A percentile compares a stretch with the other conserved stretches of the same genome.
phyloP scores from a whole-genome alignment of 148 eudicot genomes.

The Drosera capensis region DNA sequence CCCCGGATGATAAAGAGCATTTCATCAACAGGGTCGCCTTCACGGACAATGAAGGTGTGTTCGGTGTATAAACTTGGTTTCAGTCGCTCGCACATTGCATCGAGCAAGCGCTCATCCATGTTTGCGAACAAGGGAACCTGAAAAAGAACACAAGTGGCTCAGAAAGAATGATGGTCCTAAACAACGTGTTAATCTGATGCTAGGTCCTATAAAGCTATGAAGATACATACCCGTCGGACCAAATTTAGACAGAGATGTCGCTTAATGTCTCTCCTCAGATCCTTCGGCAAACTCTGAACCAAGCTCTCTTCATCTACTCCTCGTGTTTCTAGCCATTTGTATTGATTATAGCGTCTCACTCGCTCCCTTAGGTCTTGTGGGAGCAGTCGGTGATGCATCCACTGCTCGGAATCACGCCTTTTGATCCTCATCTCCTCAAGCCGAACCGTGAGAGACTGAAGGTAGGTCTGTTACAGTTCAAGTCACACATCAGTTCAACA shows the following conservation, averaged over 20 bases:
- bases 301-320: constrained; percentile 30
- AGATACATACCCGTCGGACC: constrained; percentile 21
- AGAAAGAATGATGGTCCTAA: not conserved
- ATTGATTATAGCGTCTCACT: constrained; percentile 26
- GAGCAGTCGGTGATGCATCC: constrained; percentile 33
- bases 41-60: constrained; percentile 17
- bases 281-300: constrained; percentile 22
- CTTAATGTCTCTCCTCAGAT: constrained; percentile 32
- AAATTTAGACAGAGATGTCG: constrained; percentile 28
- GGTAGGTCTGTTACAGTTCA: constrained; percentile 15
- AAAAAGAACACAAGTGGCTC: not conserved
- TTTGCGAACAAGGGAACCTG: constrained; percentile 28
- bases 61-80: constrained; percentile 29
- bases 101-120: constrained; percentile 29
- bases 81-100: constrained; percentile 28
- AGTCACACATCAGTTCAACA: no score
- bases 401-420: constrained; percentile 30
- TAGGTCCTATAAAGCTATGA: not conserved
- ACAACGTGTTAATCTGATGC: not conserved
- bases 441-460: constrained; percentile 25
- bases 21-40: constrained; percentile 29
- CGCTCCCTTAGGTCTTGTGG: constrained; percentile 29
- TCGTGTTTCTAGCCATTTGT: constrained; percentile 30
- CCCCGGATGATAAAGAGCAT: constrained; percentile 32
- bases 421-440: constrained; percentile 32